These are phyloP conservation scores for Grosmannia serpens DNA, from an alignment of 2,329 filamentous ascomycete species.

Conservation along the genomic window DNA sequence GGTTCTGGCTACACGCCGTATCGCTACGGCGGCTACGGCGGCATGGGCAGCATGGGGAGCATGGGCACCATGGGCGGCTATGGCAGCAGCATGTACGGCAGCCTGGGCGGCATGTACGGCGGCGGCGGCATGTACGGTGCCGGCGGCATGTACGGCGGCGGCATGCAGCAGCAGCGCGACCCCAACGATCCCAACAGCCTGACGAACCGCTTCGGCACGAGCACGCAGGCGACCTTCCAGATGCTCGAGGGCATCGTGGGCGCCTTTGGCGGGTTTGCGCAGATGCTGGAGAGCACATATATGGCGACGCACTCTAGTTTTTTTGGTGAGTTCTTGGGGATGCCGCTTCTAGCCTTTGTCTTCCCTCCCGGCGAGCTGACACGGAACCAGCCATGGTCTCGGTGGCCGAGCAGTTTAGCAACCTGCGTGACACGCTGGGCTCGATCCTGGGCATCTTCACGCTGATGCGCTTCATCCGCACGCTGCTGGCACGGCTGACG, in stretches of 20 bases:
- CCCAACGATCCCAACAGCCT: conserved; percentile 87
- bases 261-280: conserved; percentile 92
- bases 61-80: conserved; percentile 27
- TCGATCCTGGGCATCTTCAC: conserved; percentile 94
- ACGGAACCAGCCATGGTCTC: conserved; percentile 76
- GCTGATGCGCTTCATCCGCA: conserved; percentile 87
- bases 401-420: conserved; percentile 93
- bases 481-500: conserved; percentile 81
- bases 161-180: conserved; percentile 35
- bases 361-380: conserved; percentile 5
- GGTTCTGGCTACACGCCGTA: conserved; percentile 36
- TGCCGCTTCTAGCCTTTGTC: conserved; percentile 22
- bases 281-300: conserved; percentile 99
- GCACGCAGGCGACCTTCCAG: conserved; percentile 93
- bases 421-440: conserved; percentile 82
- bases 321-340: conserved; percentile 56
- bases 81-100: conserved; percentile 29
- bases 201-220: conserved; percentile 90
- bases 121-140: conserved; percentile 29
- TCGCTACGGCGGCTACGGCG: conserved; percentile 30
- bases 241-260: conserved; percentile 96
- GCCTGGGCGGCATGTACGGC: conserved; percentile 38
- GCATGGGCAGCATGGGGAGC: conserved; percentile 25
- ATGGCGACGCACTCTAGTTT: conserved; percentile 99
- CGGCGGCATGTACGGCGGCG: conserved; percentile 54